Percentiles rank a stretch among this genome's conserved stretches.
These are phyloP conservation scores for Sanguinoderma infundibulare DNA, from an alignment of 1,284 basidiomycete genomes.

Conservation along the genomic window DNA sequence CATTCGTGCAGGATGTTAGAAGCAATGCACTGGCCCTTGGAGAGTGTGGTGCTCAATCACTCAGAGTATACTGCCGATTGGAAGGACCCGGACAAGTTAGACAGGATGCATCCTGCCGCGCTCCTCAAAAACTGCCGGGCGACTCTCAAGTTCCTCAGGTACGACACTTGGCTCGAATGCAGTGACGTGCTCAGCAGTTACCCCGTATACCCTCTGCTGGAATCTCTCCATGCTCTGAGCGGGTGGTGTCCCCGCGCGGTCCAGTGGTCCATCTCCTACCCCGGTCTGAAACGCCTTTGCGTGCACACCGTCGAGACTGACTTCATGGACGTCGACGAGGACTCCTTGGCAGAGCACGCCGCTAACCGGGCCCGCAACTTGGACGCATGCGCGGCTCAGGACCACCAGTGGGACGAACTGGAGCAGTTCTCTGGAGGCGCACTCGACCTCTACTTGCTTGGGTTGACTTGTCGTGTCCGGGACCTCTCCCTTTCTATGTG, in stretches of 20 bases:
- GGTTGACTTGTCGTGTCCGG: slow-evolving; percentile 6
- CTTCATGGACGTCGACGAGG: slow-evolving; percentile 2
- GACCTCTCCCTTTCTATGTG: not conserved
- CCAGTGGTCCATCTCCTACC: slow-evolving; percentile 8
- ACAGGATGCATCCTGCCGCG: slow-evolving; percentile 11
- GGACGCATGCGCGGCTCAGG: not conserved
- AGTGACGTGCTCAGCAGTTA: slow-evolving; percentile 7
- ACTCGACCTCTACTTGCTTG: slow-evolving; percentile 14
- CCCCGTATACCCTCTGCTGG: slow-evolving; percentile 6
- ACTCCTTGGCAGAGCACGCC: not conserved
- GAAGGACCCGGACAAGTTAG: slow-evolving; percentile 2
- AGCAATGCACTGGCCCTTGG: slow-evolving; percentile 14
- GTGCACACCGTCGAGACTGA: slow-evolving; percentile 3
- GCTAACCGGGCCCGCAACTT: not conserved
- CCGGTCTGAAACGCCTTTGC: not conserved
- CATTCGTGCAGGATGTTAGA: slow-evolving; percentile 13
- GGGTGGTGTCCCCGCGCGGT: slow-evolving; percentile 3
- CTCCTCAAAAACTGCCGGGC: slow-evolving; percentile 7
- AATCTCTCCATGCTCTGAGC: not conserved
- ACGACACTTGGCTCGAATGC: slow-evolving; percentile 4
- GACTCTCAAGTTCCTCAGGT: slow-evolving; percentile 6
- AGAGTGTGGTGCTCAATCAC: not conserved
- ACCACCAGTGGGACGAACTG: slow-evolving; percentile 1
- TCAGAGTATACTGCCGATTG: not conserved
- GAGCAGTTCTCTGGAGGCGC: slow-evolving; percentile 3